A percentile compares a stretch with the other conserved stretches of the same genome.
These are phyloP conservation scores for Durio zibethinus DNA, from an alignment of 345 rosid species.

Conservation along the genomic window DNA sequence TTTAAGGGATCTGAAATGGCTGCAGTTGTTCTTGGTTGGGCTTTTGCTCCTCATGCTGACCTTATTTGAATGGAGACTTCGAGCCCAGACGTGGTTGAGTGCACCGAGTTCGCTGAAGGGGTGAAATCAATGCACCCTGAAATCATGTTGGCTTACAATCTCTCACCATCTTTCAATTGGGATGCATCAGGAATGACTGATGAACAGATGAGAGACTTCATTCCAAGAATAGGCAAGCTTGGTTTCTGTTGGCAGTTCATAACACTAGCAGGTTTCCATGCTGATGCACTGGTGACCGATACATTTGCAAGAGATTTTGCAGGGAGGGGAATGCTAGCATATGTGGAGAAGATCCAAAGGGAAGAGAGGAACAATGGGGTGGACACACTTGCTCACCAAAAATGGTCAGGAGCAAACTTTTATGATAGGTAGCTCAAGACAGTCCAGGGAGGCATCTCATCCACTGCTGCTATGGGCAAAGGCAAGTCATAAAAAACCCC, in stretches of 20 bases:
- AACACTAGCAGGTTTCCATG: slow-evolving; percentile 91
- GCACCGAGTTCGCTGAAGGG: slow-evolving; percentile 72
- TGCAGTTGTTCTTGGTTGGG: slow-evolving; percentile 83
- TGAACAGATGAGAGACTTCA: slow-evolving; percentile 78
- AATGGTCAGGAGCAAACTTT: slow-evolving; percentile 96
- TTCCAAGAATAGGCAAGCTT: slow-evolving; percentile 69
- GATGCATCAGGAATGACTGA: slow-evolving; percentile 93
- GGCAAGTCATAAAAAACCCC: slow-evolving; percentile 36
- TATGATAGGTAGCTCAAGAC: slow-evolving; percentile 87
- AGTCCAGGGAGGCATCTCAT: slow-evolving; percentile 91
- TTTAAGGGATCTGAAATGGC: slow-evolving; percentile 84
- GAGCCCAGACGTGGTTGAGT: slow-evolving; percentile 73
- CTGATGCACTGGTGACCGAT: slow-evolving; percentile 79
- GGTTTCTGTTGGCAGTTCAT: slow-evolving; percentile 98
- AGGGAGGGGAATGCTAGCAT: slow-evolving; percentile 84
- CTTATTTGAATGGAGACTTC: slow-evolving; percentile 95
- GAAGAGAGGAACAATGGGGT: slow-evolving; percentile 93
- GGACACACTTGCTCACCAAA: slow-evolving; percentile 94
- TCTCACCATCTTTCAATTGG: slow-evolving; percentile 95
- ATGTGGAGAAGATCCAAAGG: slow-evolving; percentile 94
- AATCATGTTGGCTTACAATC: slow-evolving; percentile 87
- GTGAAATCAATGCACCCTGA: slow-evolving; percentile 64
- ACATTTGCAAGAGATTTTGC: slow-evolving; percentile 83
- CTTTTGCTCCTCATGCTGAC: slow-evolving; percentile 81
- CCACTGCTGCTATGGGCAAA: slow-evolving; percentile 99